Conservation (phyloP, 768 basidiomycete genomes). For the Tylopilus cervinicoccineus region DNA sequence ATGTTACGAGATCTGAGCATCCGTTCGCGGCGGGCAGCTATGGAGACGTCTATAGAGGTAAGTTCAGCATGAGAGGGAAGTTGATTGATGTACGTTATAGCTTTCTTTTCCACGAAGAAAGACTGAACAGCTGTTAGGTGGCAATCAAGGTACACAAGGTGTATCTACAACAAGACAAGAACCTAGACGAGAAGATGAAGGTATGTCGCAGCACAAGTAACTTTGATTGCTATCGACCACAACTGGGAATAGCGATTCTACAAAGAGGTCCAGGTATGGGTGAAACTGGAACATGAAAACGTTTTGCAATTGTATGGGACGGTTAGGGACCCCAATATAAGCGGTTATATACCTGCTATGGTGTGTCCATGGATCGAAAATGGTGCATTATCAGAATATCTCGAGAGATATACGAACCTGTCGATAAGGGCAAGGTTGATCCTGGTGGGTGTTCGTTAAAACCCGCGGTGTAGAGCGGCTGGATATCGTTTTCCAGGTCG, state of each 20-base stretch:
- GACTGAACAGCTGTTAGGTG: not conserved
- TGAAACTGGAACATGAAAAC: not conserved
- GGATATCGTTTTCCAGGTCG: not conserved
- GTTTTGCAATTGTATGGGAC: not conserved
- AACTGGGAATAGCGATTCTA: not conserved
- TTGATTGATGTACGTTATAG: not conserved
- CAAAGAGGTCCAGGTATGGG: not conserved
- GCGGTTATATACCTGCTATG: not conserved
- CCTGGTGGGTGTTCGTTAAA: not conserved
- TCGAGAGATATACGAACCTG: not conserved
- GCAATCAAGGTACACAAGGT: not conserved
- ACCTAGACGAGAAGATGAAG: not conserved
- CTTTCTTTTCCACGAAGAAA: not conserved
- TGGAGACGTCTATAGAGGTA: not conserved
- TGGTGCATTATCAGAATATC: not conserved
- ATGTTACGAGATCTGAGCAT: not conserved
- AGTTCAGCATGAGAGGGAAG: not conserved
- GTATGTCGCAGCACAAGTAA: not conserved
- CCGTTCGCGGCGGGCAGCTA: not conserved
- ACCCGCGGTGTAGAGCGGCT: not conserved
- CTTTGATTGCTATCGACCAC: not conserved
- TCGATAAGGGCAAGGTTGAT: not conserved
- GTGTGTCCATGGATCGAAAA: conserved; percentile 1
- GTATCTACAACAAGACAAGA: not conserved
- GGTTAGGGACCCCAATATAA: not conserved